These are phyloP conservation scores for Pachysandra terminalis DNA, from an alignment of 164 flowering plant genomes.

Conservation along the genomic window DNA sequence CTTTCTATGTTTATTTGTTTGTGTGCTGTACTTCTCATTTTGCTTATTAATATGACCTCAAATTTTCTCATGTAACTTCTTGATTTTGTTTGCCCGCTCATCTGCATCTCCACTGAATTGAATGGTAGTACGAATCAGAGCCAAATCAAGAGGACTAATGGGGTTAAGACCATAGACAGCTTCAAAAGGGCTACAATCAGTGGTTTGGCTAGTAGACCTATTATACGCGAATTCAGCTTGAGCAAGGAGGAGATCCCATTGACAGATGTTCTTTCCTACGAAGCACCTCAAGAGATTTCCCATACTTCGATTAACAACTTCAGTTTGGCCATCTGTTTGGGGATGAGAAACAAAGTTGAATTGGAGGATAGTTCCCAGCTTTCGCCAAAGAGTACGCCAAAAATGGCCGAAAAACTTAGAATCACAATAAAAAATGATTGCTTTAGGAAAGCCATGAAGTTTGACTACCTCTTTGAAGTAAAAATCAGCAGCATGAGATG, in stretches of 20 bases:
- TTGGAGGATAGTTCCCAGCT: slow-evolving; percentile 3
- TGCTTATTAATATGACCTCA: background rate
- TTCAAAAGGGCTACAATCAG: slow-evolving; percentile 9
- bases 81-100: background rate
- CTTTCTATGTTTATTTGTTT: slow-evolving; percentile 1
- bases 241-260: background rate
- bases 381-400: slow-evolving; percentile 10
- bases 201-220: slow-evolving; percentile 1
- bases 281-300: slow-evolving; percentile 5
- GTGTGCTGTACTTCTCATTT: background rate
- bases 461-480: slow-evolving; percentile 5
- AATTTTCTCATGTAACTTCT: slow-evolving; percentile 9
- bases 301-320: slow-evolving; percentile 2
- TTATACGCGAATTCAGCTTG: slow-evolving; percentile 17
- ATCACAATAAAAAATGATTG: background rate
- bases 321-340: slow-evolving; percentile 13
- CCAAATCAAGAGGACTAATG: slow-evolving; percentile 10
- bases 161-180: slow-evolving; percentile 16
- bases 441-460: slow-evolving; percentile 7
- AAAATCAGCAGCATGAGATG: background rate
- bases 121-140: background rate
- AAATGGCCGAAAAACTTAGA: slow-evolving; percentile 11
- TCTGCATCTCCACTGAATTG: slow-evolving; percentile 10
- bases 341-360: slow-evolving; percentile 11
- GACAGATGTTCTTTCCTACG: background rate